Percentiles rank a stretch among this genome's conserved stretches.
phyloP scores from a whole-genome alignment of 2,329 filamentous ascomycete species.

The Harringtonia lauricola region DNA sequence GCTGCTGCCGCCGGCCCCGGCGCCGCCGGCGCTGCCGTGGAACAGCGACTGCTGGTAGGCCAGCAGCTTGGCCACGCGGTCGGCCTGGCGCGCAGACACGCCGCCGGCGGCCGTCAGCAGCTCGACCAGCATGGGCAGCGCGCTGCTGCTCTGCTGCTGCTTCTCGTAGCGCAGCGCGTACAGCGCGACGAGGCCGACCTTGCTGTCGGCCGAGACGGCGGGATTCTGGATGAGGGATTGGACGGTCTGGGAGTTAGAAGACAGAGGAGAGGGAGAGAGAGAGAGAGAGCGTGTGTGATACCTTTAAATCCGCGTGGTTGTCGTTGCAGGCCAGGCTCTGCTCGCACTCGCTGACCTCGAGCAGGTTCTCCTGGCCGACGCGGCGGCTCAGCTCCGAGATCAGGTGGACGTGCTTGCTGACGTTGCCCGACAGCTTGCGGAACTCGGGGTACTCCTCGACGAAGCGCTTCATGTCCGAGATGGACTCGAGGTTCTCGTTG shows the following conservation, averaged over 20 bases:
- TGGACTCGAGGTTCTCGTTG: constrained; percentile 91
- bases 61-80: constrained; percentile 71
- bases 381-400: constrained; percentile 87
- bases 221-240: constrained; percentile 79
- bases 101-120: constrained; percentile 76
- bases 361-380: constrained; percentile 71
- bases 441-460: constrained; percentile 99
- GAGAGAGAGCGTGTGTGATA: neutral
- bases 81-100: constrained; percentile 63
- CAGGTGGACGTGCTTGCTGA: constrained; percentile 95
- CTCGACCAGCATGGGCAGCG: constrained; percentile 75
- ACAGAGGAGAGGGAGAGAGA: neutral
- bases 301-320: constrained; percentile 89
- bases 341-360: constrained; percentile 96
- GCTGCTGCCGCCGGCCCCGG: constrained; percentile 59
- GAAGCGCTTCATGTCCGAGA: constrained; percentile 97
- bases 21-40: constrained; percentile 67
- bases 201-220: constrained; percentile 66
- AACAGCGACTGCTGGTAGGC: constrained; percentile 82
- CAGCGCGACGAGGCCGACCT: constrained; percentile 82
- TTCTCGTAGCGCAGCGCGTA: constrained; percentile 90
- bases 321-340: constrained; percentile 96
- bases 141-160: constrained; percentile 71
- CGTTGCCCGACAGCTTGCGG: constrained; percentile 90
- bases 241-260: constrained; percentile 45